A percentile compares a stretch with the other conserved stretches of the same genome.
phyloP scores from a whole-genome alignment of 179 eudicot genomes.

The Beta lomatogona region DNA sequence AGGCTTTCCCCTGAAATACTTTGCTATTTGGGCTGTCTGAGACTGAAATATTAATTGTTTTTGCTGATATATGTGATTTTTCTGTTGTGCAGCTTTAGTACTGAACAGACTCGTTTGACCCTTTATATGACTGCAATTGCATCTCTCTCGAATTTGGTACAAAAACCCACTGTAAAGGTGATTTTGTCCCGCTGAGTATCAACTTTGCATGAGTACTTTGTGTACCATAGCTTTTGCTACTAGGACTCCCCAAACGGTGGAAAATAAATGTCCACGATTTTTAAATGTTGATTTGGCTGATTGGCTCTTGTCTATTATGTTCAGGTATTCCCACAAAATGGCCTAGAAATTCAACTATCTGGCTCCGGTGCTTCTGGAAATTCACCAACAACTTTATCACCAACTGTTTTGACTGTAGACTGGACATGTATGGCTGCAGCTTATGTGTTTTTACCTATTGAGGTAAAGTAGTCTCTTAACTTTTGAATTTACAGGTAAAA shows the following conservation, averaged over 20 bases:
- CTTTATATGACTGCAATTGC: slow-evolving; percentile 88
- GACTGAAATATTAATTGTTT: neutral
- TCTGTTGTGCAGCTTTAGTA: slow-evolving; percentile 60
- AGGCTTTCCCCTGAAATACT: neutral
- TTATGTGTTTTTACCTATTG: neutral
- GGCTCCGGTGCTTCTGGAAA: slow-evolving; percentile 80
- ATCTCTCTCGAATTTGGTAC: slow-evolving; percentile 69
- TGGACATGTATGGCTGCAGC: slow-evolving; percentile 76
- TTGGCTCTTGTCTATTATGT: neutral
- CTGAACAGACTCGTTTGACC: slow-evolving; percentile 74
- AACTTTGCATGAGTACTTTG: neutral
- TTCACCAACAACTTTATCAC: slow-evolving; percentile 89
- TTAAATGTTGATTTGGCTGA: neutral
- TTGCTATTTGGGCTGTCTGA: neutral
- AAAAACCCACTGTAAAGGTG: slow-evolving; percentile 76
- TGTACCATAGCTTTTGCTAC: neutral
- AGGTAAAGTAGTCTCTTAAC: slow-evolving; percentile 20
- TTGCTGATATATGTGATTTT: slow-evolving; percentile 14
- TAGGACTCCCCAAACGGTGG: neutral
- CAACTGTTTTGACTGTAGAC: slow-evolving; percentile 60
- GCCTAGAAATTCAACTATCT: slow-evolving; percentile 76
- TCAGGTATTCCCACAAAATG: slow-evolving; percentile 72
- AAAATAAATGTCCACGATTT: neutral
- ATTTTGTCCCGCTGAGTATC: slow-evolving; percentile 6
- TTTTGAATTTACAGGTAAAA: slow-evolving; percentile 53